Base-by-base conservation (phyloP, 148 eudicot species). In the Camellia japonica region DNA sequence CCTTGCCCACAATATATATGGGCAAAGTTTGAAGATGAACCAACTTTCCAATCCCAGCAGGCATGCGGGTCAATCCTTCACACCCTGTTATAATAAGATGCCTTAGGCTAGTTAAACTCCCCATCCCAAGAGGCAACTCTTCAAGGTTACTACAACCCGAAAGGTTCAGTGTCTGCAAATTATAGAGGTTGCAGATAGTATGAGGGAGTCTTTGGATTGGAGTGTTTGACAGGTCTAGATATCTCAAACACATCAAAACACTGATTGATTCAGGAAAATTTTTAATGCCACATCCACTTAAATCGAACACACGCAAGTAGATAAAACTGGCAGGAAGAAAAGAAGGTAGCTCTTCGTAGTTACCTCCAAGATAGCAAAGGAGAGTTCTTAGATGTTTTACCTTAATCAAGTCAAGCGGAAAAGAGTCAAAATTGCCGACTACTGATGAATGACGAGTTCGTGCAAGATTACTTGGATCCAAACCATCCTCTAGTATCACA, bases 1-100 rank as follows among this genome's bases (percentile, higher is more conserved):
- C 51, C 55, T 7, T 47, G 55, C 73, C 65, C 52, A 82, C 78
- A 52, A 73, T 56, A 56, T 52, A 82, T 44, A 42, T 63, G 11
- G 84, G 63, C 70, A 77, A 63, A 4, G 73, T 78, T 56, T 60
- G 85, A 60, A 82, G 85, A 38, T 68, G 54, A 44, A 46, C 60
- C 63, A 78, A 65, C 15, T 66, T 42, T 23, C 43, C 20, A 44
- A 82, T 65, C 4, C 81, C 74, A 64, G 30, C 4, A 3, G 85
- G 85, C 61, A 73, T 13, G 4, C 19, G 38, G 4, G 0, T 42
- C 15, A 82, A 65, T 5, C 38, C 67, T 14, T 73, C 44, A 44
- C 81, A 73, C 20, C 78, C 58, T 9, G 12, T 56, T 44, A 59
- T 55, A 15, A 78, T 65, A 5, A 82, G 73, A 23, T 74, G 78